These are phyloP conservation scores for Backusella mclennaniae DNA, from an alignment of 192 early-diverging fungal genomes.

Conservation along the genomic window DNA sequence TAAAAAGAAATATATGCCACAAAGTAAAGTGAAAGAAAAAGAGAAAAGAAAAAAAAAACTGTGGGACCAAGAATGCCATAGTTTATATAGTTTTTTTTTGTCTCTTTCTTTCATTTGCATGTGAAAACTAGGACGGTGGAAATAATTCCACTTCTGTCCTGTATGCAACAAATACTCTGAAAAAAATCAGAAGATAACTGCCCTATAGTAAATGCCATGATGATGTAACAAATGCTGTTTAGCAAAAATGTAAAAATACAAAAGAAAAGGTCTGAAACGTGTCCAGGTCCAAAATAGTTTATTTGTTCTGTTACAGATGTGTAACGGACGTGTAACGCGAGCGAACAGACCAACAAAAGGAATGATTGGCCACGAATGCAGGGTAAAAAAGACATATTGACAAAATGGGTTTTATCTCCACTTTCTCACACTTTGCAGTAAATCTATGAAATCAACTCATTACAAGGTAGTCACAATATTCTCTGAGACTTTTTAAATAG, in stretches of 20 bases:
- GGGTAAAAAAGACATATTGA: background rate
- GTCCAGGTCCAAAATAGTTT: constrained; percentile 6
- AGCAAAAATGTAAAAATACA: constrained; percentile 1
- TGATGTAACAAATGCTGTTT: background rate
- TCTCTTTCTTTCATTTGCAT: background rate
- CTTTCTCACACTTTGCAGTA: constrained; percentile 10
- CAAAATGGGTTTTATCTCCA: background rate
- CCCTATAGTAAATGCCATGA: background rate
- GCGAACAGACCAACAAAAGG: background rate
- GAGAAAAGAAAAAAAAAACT: background rate
- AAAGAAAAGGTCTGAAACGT: constrained; percentile 2
- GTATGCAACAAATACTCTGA: background rate
- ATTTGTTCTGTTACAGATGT: constrained; percentile 2
- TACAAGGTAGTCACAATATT: constrained; percentile 5
- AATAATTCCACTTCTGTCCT: background rate
- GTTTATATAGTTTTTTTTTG: constrained; percentile 3
- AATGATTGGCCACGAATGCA: background rate
- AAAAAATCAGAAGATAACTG: background rate
- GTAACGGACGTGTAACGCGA: background rate
- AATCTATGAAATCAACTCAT: background rate
- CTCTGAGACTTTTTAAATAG: constrained; percentile 1
- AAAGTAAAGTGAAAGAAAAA: background rate
- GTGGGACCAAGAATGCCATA: background rate
- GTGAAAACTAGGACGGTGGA: constrained; percentile 6
- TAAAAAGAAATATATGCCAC: background rate